These are phyloP conservation scores for Scutellaria minor DNA, from an alignment of 257 asterid genomes.

Conservation along the genomic window DNA sequence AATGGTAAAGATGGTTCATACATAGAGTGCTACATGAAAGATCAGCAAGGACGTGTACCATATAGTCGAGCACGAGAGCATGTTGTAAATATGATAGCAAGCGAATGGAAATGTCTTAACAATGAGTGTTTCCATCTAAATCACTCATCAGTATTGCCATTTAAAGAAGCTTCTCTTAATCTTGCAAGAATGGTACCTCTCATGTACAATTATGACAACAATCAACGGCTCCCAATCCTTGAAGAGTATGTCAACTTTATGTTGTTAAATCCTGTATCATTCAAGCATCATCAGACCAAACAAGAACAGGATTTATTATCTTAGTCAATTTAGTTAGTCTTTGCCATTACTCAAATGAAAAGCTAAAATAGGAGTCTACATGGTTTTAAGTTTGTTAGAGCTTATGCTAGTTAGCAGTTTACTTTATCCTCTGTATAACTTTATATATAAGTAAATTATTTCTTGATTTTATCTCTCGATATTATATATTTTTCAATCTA, in stretches of 20 bases:
- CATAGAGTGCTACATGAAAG: constrained; percentile 40
- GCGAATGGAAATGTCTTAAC: constrained; percentile 46
- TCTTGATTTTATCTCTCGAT: too few relatives aligned
- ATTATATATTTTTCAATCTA: too few relatives aligned
- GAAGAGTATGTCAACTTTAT: constrained; percentile 28
- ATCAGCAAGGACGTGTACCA: constrained; percentile 1
- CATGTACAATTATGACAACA: constrained; percentile 39
- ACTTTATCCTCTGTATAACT: too few relatives aligned
- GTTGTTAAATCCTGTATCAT: not conserved
- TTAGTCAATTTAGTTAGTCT: too few relatives aligned
- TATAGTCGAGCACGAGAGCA: constrained; percentile 29
- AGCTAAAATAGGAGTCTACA: too few relatives aligned
- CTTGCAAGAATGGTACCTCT: constrained; percentile 45
- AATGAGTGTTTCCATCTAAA: constrained; percentile 34
- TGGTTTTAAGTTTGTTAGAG: too few relatives aligned
- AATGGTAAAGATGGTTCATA: constrained; percentile 47
- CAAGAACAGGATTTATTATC: too few relatives aligned
- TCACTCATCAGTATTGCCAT: not conserved
- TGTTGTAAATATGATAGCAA: constrained; percentile 30
- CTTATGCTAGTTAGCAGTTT: too few relatives aligned
- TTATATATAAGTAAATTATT: too few relatives aligned
- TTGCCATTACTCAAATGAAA: too few relatives aligned
- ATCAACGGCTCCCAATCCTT: constrained; percentile 38
- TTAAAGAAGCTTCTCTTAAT: constrained; percentile 45
- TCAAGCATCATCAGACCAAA: too few relatives aligned